Conservation (phyloP, 2,329 filamentous ascomycete genomes). For the Ophiocordyceps camponoti-leonardi region DNA sequence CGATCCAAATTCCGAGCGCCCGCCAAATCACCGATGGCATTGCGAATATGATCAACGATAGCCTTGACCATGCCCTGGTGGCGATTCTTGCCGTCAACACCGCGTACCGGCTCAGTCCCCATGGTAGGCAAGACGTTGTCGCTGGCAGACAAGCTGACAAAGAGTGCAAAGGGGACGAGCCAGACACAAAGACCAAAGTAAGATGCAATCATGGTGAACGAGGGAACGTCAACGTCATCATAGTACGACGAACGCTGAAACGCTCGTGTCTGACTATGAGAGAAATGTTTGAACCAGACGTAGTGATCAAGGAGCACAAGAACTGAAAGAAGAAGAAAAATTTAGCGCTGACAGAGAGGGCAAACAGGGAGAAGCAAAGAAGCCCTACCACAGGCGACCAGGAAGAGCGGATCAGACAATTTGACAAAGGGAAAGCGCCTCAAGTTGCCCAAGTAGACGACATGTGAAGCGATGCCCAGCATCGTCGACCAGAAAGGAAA, state of each 20-base stretch:
- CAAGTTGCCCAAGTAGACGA: slow-evolving; percentile 81
- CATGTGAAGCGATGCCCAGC: slow-evolving; percentile 64
- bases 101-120: slow-evolving; percentile 43
- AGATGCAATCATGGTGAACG: slow-evolving; percentile 84
- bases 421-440: slow-evolving; percentile 59
- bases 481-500: slow-evolving; percentile 62
- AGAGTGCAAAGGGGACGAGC: slow-evolving; percentile 88
- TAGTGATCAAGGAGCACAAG: slow-evolving; percentile 85
- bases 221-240: slow-evolving; percentile 48
- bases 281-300: slow-evolving; percentile 92
- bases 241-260: slow-evolving; percentile 45
- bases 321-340: slow-evolving; percentile 21
- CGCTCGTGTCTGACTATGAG: slow-evolving; percentile 37
- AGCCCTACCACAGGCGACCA: slow-evolving; percentile 58
- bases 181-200: slow-evolving; percentile 96
- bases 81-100: slow-evolving; percentile 27
- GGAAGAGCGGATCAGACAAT: slow-evolving; percentile 71
- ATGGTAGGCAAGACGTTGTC: slow-evolving; percentile 93
- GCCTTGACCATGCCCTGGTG: slow-evolving; percentile 51
- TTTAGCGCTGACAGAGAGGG: not conserved
- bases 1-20: slow-evolving; percentile 10
- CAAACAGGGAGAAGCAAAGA: not conserved
- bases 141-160: slow-evolving; percentile 82
- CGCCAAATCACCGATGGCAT: slow-evolving; percentile 29
- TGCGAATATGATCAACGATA: slow-evolving; percentile 39